Evolutionary conservation across 306 rosid genomes (phyloP).

Genomic region (Crataegus laevigata): DNA sequence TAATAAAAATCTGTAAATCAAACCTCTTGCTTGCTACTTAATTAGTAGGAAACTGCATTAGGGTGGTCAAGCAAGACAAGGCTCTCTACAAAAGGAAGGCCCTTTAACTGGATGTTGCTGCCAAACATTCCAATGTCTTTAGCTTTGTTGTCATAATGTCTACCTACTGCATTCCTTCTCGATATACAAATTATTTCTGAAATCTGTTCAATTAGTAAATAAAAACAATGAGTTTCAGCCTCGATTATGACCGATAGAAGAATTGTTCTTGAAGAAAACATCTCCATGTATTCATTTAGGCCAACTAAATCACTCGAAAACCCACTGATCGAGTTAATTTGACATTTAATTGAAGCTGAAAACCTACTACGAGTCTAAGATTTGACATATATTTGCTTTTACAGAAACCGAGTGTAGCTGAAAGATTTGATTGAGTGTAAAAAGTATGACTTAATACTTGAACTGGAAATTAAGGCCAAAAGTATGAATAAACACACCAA

Average conservation of each 20-base stretch:
- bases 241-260: background rate
- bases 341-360: background rate
- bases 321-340: background rate
- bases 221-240: too few relatives aligned
- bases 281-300: background rate
- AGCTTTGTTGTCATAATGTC: background rate
- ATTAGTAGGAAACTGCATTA: background rate
- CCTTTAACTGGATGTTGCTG: background rate
- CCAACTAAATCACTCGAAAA: background rate
- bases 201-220: background rate
- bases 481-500: background rate
- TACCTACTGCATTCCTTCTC: background rate
- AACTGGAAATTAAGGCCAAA: background rate
- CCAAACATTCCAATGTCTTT: background rate
- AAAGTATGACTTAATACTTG: background rate
- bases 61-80: background rate
- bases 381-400: background rate
- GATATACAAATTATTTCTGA: too few relatives aligned
- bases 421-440: background rate
- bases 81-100: background rate
- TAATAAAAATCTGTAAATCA: too few relatives aligned
- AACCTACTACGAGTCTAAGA: background rate
- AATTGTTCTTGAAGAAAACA: background rate
- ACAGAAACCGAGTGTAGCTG: background rate
- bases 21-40: background rate